A percentile compares a stretch with the other conserved stretches of the same genome.
Evolutionary conservation across 2,329 filamentous ascomycete species (phyloP).

Genomic region (Nothophoma quercina): DNA sequence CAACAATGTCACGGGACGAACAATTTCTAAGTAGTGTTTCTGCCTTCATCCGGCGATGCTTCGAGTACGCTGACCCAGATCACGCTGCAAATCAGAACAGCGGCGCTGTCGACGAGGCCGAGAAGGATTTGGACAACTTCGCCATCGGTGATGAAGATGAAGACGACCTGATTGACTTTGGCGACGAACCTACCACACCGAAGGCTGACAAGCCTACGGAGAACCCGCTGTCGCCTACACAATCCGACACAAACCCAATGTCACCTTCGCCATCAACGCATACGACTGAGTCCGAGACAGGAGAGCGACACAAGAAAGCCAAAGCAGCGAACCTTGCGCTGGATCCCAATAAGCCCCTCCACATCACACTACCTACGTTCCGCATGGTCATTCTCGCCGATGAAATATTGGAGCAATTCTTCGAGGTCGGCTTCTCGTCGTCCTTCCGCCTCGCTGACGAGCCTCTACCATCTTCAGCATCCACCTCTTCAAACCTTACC

Average conservation of each 20-base stretch:
- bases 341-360: constrained; percentile 89
- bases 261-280: constrained; percentile 34
- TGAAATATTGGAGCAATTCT: constrained; percentile 94
- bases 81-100: constrained; percentile 66
- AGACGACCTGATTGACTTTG: constrained; percentile 69
- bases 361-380: constrained; percentile 97
- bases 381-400: constrained; percentile 98
- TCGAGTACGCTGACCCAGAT: constrained; percentile 97
- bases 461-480: constrained; percentile 57
- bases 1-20: constrained; percentile 73
- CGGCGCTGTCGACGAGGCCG: constrained; percentile 36
- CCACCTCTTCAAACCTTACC: constrained; percentile 75
- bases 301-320: constrained; percentile 59
- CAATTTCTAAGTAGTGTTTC: constrained; percentile 91
- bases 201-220: constrained; percentile 34
- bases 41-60: constrained; percentile 93
- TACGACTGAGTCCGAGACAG: constrained; percentile 35
- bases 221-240: constrained; percentile 35
- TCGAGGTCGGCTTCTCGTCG: constrained; percentile 92
- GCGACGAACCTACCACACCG: constrained; percentile 47
- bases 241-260: constrained; percentile 35
- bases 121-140: constrained; percentile 64
- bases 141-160: constrained; percentile 75
- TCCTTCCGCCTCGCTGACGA: constrained; percentile 87
- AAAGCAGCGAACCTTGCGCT: constrained; percentile 87